Evolutionary conservation across 2,329 filamentous ascomycete species (phyloP).

Genomic region (Magnaporthiopsis incrustans): DNA sequence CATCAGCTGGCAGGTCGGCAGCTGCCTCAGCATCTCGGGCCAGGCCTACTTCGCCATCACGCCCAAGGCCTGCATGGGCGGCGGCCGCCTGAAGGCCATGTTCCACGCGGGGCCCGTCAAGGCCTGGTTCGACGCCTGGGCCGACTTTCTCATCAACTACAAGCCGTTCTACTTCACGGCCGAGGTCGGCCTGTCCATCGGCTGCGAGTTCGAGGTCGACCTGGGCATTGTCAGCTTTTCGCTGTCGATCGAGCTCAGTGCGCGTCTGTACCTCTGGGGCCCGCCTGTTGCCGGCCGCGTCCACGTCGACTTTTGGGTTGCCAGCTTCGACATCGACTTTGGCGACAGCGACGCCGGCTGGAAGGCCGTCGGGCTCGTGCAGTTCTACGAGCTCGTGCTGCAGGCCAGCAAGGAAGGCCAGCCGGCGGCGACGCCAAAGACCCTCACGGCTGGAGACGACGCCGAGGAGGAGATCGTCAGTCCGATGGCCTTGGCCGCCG

Average conservation of each 20-base stretch:
- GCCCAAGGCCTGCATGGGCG: constrained; percentile 34
- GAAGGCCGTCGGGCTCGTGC: not conserved
- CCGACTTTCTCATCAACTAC: constrained; percentile 31
- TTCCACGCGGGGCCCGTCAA: constrained; percentile 19
- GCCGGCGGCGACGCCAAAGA: constrained; percentile 9
- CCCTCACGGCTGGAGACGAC: not conserved
- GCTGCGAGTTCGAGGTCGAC: constrained; percentile 19
- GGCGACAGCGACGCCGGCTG: constrained; percentile 11
- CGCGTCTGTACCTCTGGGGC: constrained; percentile 20
- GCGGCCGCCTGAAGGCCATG: constrained; percentile 21
- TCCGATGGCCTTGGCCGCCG: not conserved
- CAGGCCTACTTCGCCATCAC: constrained; percentile 38
- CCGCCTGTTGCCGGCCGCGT: constrained; percentile 21
- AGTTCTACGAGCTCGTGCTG: constrained; percentile 4
- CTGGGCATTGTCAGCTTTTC: constrained; percentile 19
- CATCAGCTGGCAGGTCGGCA: constrained; percentile 27
- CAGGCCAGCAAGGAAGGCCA: not conserved
- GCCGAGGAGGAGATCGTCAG: not conserved
- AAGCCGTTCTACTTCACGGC: constrained; percentile 27
- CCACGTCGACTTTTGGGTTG: constrained; percentile 24
- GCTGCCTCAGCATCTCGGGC: constrained; percentile 25
- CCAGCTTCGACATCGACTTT: constrained; percentile 20
- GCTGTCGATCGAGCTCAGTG: constrained; percentile 21
- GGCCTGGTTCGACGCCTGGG: constrained; percentile 27
- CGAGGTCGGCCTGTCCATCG: constrained; percentile 20